A percentile compares a stretch with the other conserved stretches of the same genome.
Evolutionary conservation across 331 rosid genomes (phyloP).

Genomic region (Quercus lobata): DNA sequence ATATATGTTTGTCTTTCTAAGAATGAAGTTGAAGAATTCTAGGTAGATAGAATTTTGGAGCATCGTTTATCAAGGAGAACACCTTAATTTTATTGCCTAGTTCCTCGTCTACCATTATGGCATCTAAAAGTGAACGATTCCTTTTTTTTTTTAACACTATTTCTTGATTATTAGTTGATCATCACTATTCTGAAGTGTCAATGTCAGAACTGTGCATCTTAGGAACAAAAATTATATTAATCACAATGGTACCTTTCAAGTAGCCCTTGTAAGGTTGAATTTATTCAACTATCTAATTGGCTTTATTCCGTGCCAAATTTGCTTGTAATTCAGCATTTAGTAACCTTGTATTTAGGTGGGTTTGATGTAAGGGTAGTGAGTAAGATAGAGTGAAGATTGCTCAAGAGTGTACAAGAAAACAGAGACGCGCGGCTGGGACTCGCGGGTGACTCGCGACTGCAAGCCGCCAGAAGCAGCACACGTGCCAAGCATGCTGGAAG

Average conservation of each 20-base stretch:
- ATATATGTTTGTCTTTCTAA: background rate
- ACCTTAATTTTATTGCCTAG: slow-evolving; percentile 24
- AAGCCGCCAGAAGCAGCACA: no score
- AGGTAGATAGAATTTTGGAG: slow-evolving; percentile 13
- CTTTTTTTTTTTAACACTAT: slow-evolving; percentile 17
- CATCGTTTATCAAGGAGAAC: slow-evolving; percentile 13
- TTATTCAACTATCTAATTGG: no score
- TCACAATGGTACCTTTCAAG: slow-evolving; percentile 13
- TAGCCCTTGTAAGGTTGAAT: slow-evolving; percentile 7
- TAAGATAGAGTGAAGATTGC: no score
- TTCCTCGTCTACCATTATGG: slow-evolving; percentile 36
- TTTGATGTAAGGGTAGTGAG: no score
- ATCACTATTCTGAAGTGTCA: slow-evolving; percentile 36
- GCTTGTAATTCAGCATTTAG: no score
- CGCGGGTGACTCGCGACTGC: no score
- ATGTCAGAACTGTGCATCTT: slow-evolving; percentile 41
- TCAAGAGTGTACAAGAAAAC: no score
- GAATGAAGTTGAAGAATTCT: slow-evolving; percentile 6
- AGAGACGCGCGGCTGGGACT: no score
- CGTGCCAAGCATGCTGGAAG: no score
- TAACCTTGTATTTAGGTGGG: no score
- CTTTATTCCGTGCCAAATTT: no score
- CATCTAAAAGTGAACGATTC: slow-evolving; percentile 23
- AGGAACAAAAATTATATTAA: slow-evolving; percentile 16
- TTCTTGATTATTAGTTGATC: slow-evolving; percentile 20